A percentile compares a stretch with the other conserved stretches of the same genome.
Evolutionary conservation across 345 rosid genomes (phyloP).

Genomic region (Gynandropsis gynandra): DNA sequence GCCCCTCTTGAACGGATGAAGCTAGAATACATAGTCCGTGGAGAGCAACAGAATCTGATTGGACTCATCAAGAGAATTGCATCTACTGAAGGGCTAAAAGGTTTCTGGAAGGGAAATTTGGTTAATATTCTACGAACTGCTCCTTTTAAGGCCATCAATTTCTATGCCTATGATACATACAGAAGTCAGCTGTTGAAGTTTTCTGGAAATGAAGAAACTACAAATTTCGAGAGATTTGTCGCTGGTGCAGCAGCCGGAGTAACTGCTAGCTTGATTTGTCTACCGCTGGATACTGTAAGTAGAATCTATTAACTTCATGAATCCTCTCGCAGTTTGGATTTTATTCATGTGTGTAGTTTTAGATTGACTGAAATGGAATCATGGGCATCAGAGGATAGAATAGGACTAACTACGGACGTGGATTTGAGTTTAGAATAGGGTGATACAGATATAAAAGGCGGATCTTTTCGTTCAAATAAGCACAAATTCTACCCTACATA

Average conservation of each 20-base stretch:
- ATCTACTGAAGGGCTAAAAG: constrained; percentile 49
- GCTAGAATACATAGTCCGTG: constrained; percentile 69
- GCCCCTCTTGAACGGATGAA: constrained; percentile 76
- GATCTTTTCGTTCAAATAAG: no score
- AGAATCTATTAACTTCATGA: not conserved
- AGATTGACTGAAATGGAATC: no score
- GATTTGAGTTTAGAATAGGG: no score
- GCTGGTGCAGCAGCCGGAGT: constrained; percentile 82
- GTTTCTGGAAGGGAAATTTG: constrained; percentile 75
- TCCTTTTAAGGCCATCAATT: constrained; percentile 71
- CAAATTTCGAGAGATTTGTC: constrained; percentile 60
- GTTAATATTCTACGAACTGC: constrained; percentile 69
- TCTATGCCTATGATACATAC: constrained; percentile 64
- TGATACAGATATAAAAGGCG: not conserved
- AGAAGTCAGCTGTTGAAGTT: constrained; percentile 54
- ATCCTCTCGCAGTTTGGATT: not conserved
- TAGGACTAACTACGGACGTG: no score
- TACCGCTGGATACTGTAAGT: constrained; percentile 70
- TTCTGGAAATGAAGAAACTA: constrained; percentile 53
- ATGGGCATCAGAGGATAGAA: no score
- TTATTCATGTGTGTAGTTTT: no score
- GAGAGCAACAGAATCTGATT: constrained; percentile 47
- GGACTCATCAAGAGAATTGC: constrained; percentile 52
- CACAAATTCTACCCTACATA: no score
- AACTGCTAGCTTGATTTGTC: constrained; percentile 59